phyloP scores from a whole-genome alignment of 352 stramenopile genomes.

The Phytophthora litchii region DNA sequence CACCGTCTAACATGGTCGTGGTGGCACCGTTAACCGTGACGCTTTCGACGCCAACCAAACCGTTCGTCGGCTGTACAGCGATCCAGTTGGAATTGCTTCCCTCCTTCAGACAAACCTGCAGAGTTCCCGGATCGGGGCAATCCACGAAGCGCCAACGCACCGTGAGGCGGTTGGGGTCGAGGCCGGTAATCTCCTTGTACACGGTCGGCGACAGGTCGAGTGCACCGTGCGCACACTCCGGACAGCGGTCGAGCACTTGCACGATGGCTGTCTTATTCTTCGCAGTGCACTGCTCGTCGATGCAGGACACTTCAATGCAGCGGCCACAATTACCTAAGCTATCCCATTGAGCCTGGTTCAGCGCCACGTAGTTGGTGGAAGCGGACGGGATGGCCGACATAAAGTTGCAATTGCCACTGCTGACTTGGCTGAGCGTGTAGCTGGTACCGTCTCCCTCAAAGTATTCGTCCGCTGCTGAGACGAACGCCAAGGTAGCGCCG shows the following conservation, averaged over 20 bases:
- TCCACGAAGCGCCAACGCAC: slow-evolving; percentile 77
- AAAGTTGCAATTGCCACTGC: slow-evolving; percentile 58
- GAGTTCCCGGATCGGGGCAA: slow-evolving; percentile 50
- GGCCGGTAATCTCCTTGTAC: slow-evolving; percentile 73
- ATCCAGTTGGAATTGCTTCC: slow-evolving; percentile 67
- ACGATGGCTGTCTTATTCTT: slow-evolving; percentile 57
- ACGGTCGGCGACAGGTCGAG: slow-evolving; percentile 75
- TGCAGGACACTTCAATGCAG: slow-evolving; percentile 67
- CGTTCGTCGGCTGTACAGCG: slow-evolving; percentile 70
- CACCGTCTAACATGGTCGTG: slow-evolving; percentile 67
- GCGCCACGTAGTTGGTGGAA: slow-evolving; percentile 66
- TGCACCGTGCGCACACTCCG: slow-evolving; percentile 68
- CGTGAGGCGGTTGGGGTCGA: slow-evolving; percentile 52
- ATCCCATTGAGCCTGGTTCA: slow-evolving; percentile 73
- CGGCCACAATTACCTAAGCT: slow-evolving; percentile 55
- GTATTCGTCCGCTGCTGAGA: slow-evolving; percentile 30
- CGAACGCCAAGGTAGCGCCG: slow-evolving; percentile 4
- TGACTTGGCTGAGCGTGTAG: slow-evolving; percentile 44
- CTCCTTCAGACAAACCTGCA: slow-evolving; percentile 75
- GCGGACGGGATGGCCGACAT: slow-evolving; percentile 54
- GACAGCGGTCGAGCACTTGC: slow-evolving; percentile 76
- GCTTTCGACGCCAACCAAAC: slow-evolving; percentile 47
- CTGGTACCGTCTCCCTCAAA: slow-evolving; percentile 51
- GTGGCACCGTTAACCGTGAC: slow-evolving; percentile 64
- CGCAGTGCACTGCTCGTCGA: slow-evolving; percentile 50